Evolutionary conservation across 805 yeast genomes (phyloP).

Genomic region (Candida anglica): DNA sequence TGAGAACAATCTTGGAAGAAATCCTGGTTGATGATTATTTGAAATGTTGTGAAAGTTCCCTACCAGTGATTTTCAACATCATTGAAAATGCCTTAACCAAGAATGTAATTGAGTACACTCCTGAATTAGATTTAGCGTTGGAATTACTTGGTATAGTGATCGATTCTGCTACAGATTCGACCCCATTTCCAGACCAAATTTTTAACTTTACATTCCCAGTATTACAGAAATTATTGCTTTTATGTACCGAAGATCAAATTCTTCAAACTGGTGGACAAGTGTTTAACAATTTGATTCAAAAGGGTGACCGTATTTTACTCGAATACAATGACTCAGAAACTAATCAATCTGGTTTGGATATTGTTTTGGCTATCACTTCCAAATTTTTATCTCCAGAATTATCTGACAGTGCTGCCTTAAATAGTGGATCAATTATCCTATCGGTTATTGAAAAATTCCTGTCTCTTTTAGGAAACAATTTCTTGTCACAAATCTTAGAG

Average conservation of each 20-base stretch:
- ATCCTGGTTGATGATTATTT: conserved; percentile 44
- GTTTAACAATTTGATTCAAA: conserved; percentile 54
- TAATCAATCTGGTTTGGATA: conserved; percentile 45
- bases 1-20: conserved; percentile 53
- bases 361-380: conserved; percentile 60
- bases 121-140: conserved; percentile 55
- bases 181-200: conserved; percentile 33
- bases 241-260: conserved; percentile 69
- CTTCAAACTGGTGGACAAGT: conserved; percentile 76
- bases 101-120: conserved; percentile 45
- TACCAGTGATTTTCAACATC: conserved; percentile 46
- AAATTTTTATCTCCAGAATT: conserved; percentile 67
- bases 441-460: conserved; percentile 54
- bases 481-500: conserved; percentile 55
- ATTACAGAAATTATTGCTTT: conserved; percentile 35
- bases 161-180: conserved; percentile 33
- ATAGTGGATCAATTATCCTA: conserved; percentile 65
- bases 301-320: conserved; percentile 30
- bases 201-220: conserved; percentile 42
- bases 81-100: conserved; percentile 17
- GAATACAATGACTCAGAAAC: conserved; percentile 28
- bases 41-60: conserved; percentile 44
- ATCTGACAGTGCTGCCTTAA: conserved; percentile 78
- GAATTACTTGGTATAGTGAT: conserved; percentile 54
- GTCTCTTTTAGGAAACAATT: conserved; percentile 31